Percentiles rank a stretch among this genome's conserved stretches.
These are phyloP conservation scores for Bifiguratus adelaidae DNA, from an alignment of 192 early-diverging fungal genomes.

Conservation along the genomic window DNA sequence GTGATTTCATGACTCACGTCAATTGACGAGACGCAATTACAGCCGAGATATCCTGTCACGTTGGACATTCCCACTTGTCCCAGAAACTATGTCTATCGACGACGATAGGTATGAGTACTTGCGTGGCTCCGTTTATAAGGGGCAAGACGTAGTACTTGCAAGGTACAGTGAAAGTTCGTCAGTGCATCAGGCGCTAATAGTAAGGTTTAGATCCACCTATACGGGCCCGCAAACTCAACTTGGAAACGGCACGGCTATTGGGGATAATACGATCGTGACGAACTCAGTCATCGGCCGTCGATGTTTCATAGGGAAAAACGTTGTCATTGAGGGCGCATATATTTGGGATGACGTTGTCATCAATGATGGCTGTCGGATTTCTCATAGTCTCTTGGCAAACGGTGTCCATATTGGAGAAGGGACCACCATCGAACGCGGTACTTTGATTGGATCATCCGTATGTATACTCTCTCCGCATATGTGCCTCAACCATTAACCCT, in stretches of 20 bases:
- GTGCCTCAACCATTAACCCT: neutral
- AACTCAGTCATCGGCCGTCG: slow-evolving; percentile 79
- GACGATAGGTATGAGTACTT: slow-evolving; percentile 60
- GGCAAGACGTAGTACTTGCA: slow-evolving; percentile 57
- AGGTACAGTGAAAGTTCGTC: slow-evolving; percentile 23
- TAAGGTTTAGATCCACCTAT: slow-evolving; percentile 31
- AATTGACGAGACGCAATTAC: neutral
- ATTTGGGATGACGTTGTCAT: slow-evolving; percentile 74
- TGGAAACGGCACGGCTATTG: slow-evolving; percentile 65
- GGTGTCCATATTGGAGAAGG: slow-evolving; percentile 53
- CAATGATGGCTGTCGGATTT: slow-evolving; percentile 53
- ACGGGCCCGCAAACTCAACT: slow-evolving; percentile 76
- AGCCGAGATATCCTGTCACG: slow-evolving; percentile 80
- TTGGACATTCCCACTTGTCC: slow-evolving; percentile 92
- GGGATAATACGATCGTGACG: slow-evolving; percentile 53
- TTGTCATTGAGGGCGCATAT: slow-evolving; percentile 71
- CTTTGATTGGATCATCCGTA: slow-evolving; percentile 54
- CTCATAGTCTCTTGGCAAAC: slow-evolving; percentile 66
- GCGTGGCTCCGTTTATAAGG: slow-evolving; percentile 82
- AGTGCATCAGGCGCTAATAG: neutral
- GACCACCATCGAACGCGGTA: slow-evolving; percentile 60
- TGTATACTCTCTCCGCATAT: slow-evolving; percentile 9
- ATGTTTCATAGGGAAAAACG: slow-evolving; percentile 71
- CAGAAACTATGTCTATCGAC: slow-evolving; percentile 72
- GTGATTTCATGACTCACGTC: neutral